Conservation (phyloP, 1,139 yeast species). For the Candida glucosophila region DNA sequence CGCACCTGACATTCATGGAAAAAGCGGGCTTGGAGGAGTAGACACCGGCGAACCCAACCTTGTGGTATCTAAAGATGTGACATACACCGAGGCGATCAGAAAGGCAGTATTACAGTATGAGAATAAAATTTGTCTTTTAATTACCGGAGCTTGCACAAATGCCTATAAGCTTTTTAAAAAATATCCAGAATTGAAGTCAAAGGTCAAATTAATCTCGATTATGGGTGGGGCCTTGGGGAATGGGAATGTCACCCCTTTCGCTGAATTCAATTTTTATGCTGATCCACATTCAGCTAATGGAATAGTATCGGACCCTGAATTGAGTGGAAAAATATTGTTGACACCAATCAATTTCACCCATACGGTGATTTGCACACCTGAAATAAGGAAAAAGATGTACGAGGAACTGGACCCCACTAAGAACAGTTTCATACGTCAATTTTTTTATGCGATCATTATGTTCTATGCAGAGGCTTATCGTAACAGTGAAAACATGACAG, state of each 20-base stretch:
- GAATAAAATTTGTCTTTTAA: slow-evolving; percentile 47
- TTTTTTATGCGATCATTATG: slow-evolving; percentile 49
- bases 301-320: slow-evolving; percentile 38
- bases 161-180: slow-evolving; percentile 42
- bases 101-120: slow-evolving; percentile 34
- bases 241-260: slow-evolving; percentile 39
- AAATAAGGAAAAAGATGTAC: slow-evolving; percentile 27
- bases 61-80: slow-evolving; percentile 20
- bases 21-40: slow-evolving; percentile 69
- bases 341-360: slow-evolving; percentile 70
- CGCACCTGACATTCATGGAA: slow-evolving; percentile 69
- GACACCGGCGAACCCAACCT: slow-evolving; percentile 44
- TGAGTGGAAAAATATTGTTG: slow-evolving; percentile 43
- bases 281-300: slow-evolving; percentile 71
- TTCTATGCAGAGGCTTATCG: slow-evolving; percentile 45
- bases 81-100: slow-evolving; percentile 51
- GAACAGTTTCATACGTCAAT: slow-evolving; percentile 35
- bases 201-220: slow-evolving; percentile 45
- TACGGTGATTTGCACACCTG: slow-evolving; percentile 49
- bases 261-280: slow-evolving; percentile 73
- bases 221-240: slow-evolving; percentile 71
- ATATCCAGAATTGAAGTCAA: slow-evolving; percentile 42
- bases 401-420: slow-evolving; percentile 6
- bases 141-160: slow-evolving; percentile 73
- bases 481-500: slow-evolving; percentile 30